Evolutionary conservation across 1,139 yeast genomes (phyloP), one percentile per base, ranked within the genome.

Genomic region (Arxiozyma bovina): DNA sequence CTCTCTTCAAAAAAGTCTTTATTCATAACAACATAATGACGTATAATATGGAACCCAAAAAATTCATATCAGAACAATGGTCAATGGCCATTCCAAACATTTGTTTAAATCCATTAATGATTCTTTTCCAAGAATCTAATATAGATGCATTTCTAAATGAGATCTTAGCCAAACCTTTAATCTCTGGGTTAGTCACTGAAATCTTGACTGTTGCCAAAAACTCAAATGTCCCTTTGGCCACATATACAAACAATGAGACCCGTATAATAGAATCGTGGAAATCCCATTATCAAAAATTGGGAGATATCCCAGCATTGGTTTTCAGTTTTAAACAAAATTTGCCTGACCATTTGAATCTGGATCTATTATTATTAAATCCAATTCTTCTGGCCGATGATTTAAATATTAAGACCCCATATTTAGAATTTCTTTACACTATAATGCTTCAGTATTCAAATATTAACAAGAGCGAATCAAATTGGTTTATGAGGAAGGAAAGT

Each of bases 331-430:
- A 60, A 45, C 61, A 57, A 45, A 64, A 55, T 38, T 59, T 58
- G 15, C 57, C 62, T 5, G 57, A 61, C 2, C 27, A 27, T 17
- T 55, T 87, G 57, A 82, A 84, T 58, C 74, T 85, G 52, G 96
- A 90, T 69, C 75, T 89, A 64, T 74, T 87, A 50, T 73, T 90
- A 54, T 76, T 89, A 57, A 95, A 88, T 67, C 96, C 96, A 3
- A 89, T 90, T 56, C 74, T 90, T 53, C 74, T 88, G 57, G 96
- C 94, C 21, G 96, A 89, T 70, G 96, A 88, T 68, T 80, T 80
- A 64, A 85, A 86, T 50, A 82, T 89, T 54, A 83, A 87, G 66
- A 87, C 96, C 1, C 96, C 96, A 3, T 90, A 90, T 67, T 76
- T 90, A 69, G 96, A 90, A 70, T 87, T 87, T 62, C 73, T 87